phyloP scores from a whole-genome alignment of 108 stramenopile genomes.

The Conticribra guillardii region DNA sequence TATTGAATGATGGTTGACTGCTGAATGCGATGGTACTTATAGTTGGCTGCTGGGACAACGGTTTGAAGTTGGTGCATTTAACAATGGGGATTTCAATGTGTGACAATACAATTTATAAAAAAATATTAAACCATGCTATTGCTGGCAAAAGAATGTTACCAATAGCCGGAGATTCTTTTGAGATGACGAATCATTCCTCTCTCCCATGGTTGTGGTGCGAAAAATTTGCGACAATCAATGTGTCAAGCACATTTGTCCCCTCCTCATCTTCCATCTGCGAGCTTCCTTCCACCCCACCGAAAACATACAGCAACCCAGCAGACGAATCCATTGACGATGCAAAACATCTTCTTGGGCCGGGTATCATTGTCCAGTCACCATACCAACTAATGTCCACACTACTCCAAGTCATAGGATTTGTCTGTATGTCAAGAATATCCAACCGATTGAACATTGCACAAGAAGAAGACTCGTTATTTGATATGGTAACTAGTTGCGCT shows the following conservation, averaged over 20 bases:
- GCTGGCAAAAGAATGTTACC: too few relatives aligned
- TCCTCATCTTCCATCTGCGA: neutral
- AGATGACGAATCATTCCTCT: neutral
- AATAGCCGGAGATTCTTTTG: neutral
- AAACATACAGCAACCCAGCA: constrained; percentile 7
- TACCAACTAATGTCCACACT: constrained; percentile 5
- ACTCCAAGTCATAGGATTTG: constrained; percentile 15
- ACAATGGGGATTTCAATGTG: too few relatives aligned
- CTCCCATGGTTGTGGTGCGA: neutral
- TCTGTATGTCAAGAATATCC: constrained; percentile 3
- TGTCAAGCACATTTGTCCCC: neutral
- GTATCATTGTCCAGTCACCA: constrained; percentile 16
- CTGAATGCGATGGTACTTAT: neutral
- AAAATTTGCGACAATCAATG: neutral
- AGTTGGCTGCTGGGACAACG: too few relatives aligned
- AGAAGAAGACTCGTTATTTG: constrained; percentile 5
- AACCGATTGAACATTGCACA: constrained; percentile 22
- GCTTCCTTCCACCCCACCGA: constrained; percentile 15
- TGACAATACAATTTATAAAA: too few relatives aligned
- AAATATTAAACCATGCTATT: too few relatives aligned
- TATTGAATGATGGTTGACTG: neutral
- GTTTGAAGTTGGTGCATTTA: too few relatives aligned
- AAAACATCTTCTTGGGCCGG: constrained; percentile 4
- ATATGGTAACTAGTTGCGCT: constrained; percentile 3
- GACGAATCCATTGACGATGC: constrained; percentile 3